Evolutionary conservation across 2,329 filamentous ascomycete genomes (phyloP), one percentile per base, ranked within the genome.

Genomic region (Penicillium brasilianum): DNA sequence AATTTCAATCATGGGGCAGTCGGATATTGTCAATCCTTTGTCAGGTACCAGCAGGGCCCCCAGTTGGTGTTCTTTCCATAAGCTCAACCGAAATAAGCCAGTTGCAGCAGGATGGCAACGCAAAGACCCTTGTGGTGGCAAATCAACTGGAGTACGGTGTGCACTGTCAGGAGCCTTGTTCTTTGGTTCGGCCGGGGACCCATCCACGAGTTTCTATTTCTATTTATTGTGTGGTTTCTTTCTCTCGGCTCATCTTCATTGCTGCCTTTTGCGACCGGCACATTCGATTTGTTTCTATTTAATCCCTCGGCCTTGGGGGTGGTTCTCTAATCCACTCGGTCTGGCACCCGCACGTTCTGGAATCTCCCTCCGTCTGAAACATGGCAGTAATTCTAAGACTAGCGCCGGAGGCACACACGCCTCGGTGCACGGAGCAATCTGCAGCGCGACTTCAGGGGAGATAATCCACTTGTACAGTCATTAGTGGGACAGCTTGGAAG

Each of bases 321-420:
- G 48, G 48, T 16, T n/a, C 49, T 51, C 25, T 22, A n/a, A 7
- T 37, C 49, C 49, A 51, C 49, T 51, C 22, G 18, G 20, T 18
- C 32, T 39, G 22, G n/a, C 48, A 50, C 48, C 50, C 50, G 32
- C 34, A 39, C 20, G 50, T 53, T 22, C 22, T 37, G 20, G 49
- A 39, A 34, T 18, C 48, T 49, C 28, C 36, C 50, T 41, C 43
- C 34, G 51, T 64, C 67, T 69, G 67, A 69, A 69, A 69, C 67
- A 68, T 65, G 64, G 60, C 60, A 54, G 37, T 49, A 37, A 51
- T 63, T 64, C 55, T 36, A 46, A 62, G 61, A 65, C 60, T 67
- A 69, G 67, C 57, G 67, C 61, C 50, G 44, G 49, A 28, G 53
- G 14, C n/a, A 41, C 18, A n/a, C 36, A 25, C 50, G 57, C 44